Percentiles rank a stretch among this genome's conserved stretches.
These are phyloP conservation scores for Neofusicoccum kwambonambiense DNA, from an alignment of 2,329 filamentous ascomycete species.

Conservation along the genomic window DNA sequence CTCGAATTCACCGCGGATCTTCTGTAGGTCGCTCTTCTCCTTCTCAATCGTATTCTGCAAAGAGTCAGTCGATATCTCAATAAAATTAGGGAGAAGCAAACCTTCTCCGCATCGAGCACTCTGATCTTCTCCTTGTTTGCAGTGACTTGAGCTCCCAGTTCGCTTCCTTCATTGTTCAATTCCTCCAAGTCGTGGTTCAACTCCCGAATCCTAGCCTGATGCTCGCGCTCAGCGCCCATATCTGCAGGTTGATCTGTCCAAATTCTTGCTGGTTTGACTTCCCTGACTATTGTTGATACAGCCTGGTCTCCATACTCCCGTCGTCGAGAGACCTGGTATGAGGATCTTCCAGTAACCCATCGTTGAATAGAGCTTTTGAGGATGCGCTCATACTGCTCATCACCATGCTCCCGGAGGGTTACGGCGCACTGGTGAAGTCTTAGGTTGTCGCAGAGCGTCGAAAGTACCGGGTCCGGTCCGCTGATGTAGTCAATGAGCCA, in stretches of 20 bases:
- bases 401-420: conserved; percentile 60
- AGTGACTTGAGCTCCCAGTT: conserved; percentile 39
- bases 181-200: conserved; percentile 40
- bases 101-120: conserved; percentile 28
- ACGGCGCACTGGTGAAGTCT: conserved; percentile 69
- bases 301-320: conserved; percentile 83
- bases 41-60: conserved; percentile 42
- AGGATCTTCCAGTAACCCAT: conserved; percentile 68
- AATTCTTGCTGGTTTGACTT: conserved; percentile 59
- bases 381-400: conserved; percentile 68
- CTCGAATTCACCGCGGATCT: conserved; percentile 62
- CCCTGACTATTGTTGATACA: conserved; percentile 65
- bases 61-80: not conserved
- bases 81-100: not conserved
- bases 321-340: conserved; percentile 66
- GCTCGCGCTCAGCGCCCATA: conserved; percentile 58
- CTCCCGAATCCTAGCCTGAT: conserved; percentile 54
- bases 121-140: conserved; percentile 22
- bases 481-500: conserved; percentile 77
- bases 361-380: conserved; percentile 57
- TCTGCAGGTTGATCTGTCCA: conserved; percentile 82
- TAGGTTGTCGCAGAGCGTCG: conserved; percentile 79
- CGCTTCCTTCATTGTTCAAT: conserved; percentile 42
- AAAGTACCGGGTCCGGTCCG: conserved; percentile 79
- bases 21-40: conserved; percentile 69